phyloP scores from a whole-genome alignment of 495 filamentous ascomycete genomes.

The Penicillium odoratum region DNA sequence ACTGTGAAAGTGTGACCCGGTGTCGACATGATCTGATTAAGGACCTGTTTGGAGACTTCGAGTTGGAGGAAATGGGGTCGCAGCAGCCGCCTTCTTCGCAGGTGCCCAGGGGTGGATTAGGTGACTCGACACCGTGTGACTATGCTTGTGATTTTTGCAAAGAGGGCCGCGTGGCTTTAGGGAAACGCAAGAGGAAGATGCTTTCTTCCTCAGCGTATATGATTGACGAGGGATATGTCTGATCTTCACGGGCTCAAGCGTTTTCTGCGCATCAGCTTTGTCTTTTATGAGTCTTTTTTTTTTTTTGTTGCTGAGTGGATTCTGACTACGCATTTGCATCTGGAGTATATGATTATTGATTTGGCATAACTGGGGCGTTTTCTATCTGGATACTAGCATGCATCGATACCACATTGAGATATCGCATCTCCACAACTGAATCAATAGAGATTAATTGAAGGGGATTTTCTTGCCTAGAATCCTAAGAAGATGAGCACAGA shows the following conservation, averaged over 20 bases:
- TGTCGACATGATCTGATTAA: constrained; percentile 80
- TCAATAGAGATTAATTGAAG: neutral
- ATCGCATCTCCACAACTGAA: neutral
- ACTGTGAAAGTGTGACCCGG: constrained; percentile 71
- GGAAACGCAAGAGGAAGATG: constrained; percentile 56
- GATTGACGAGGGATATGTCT: constrained; percentile 19
- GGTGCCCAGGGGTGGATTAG: neutral
- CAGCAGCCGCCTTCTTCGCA: constrained; percentile 29
- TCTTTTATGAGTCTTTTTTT: neutral
- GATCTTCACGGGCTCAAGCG: constrained; percentile 7
- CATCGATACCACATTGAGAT: neutral
- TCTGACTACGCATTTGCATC: neutral
- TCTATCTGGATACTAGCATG: neutral
- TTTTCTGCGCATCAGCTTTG: neutral
- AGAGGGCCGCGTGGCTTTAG: constrained; percentile 60
- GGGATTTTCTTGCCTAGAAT: neutral
- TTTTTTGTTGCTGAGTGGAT: neutral
- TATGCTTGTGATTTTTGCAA: constrained; percentile 93
- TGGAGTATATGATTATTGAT: neutral
- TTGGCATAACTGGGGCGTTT: neutral
- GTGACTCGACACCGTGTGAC: constrained; percentile 57
- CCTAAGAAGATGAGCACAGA: constrained; percentile 1
- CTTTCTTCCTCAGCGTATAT: constrained; percentile 8
- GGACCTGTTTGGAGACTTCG: constrained; percentile 75
- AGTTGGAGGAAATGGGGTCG: constrained; percentile 43